These are phyloP conservation scores for Cladophialophora yegresii DNA, from an alignment of 2,329 filamentous ascomycete species.

Conservation along the genomic window DNA sequence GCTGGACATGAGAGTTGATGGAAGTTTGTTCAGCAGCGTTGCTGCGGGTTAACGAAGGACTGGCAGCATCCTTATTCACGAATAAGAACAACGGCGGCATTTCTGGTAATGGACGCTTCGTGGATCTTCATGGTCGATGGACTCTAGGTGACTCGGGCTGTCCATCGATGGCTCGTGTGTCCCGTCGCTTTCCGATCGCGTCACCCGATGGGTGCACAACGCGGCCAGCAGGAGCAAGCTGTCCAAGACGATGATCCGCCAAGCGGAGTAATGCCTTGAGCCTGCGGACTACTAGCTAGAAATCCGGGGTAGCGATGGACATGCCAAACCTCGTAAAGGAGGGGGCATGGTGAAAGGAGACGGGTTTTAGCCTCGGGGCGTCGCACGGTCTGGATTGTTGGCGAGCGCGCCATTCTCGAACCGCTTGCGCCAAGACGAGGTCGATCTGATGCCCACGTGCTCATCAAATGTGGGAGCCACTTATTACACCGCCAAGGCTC, in stretches of 20 bases:
- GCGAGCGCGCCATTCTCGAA: neutral
- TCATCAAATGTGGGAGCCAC: neutral
- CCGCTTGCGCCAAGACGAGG: neutral
- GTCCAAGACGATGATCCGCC: conserved; percentile 3
- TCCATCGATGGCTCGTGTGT: neutral
- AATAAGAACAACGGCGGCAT: conserved; percentile 34
- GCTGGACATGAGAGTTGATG: conserved; percentile 34
- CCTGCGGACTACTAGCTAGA: conserved; percentile 10
- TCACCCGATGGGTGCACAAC: neutral
- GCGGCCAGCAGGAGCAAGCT: neutral
- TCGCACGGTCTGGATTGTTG: neutral
- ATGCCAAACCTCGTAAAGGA: conserved; percentile 17
- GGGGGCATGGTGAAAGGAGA: conserved; percentile 11
- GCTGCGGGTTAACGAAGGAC: conserved; percentile 31
- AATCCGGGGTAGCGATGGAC: conserved; percentile 12
- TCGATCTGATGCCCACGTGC: neutral
- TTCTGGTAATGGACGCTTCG: conserved; percentile 10
- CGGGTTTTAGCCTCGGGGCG: conserved; percentile 23
- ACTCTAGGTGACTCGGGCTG: neutral
- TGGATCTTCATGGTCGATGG: conserved; percentile 24
- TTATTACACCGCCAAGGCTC: neutral
- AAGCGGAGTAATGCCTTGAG: conserved; percentile 4
- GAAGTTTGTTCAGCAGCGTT: conserved; percentile 29
- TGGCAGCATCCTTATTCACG: conserved; percentile 34
- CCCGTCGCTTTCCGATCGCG: neutral